Percentiles rank a stretch among this genome's conserved stretches.
Evolutionary conservation across 169 alveolate species (phyloP).

Genomic region (Plasmodium inui): DNA sequence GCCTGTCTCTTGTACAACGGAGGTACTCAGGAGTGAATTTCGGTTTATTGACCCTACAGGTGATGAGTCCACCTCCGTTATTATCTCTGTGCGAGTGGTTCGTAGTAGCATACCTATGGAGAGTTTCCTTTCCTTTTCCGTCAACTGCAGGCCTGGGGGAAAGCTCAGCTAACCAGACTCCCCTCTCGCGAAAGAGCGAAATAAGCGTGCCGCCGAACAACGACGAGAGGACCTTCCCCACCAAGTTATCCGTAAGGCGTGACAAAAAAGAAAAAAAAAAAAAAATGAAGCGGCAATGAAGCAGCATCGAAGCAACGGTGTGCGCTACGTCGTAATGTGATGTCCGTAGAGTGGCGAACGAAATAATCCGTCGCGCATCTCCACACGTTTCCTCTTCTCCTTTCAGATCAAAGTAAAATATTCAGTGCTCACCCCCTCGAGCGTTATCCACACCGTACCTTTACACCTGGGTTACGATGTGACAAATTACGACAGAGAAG

Average conservation of each 20-base stretch:
- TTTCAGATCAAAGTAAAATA: conserved; percentile 21
- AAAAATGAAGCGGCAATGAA: background rate
- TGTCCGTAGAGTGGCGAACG: background rate
- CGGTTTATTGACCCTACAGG: background rate
- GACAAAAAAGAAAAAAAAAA: background rate
- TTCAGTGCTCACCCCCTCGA: conserved; percentile 6
- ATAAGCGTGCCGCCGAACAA: conserved; percentile 43
- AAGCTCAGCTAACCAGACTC: conserved; percentile 10
- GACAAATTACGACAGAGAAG: background rate
- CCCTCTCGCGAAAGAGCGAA: conserved; percentile 49
- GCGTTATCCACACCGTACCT: conserved; percentile 13
- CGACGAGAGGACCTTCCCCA: conserved; percentile 19
- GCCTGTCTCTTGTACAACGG: conserved; percentile 76
- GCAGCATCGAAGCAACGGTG: background rate
- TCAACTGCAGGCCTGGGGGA: conserved; percentile 35
- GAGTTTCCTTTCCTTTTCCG: background rate
- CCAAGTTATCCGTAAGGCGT: conserved; percentile 41
- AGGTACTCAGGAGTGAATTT: conserved; percentile 36
- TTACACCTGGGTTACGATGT: conserved; percentile 75
- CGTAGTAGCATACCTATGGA: background rate
- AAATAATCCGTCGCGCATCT: background rate
- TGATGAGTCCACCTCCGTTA: background rate
- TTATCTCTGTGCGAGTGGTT: background rate
- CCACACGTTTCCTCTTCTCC: background rate
- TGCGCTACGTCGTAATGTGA: background rate